Percentiles rank a stretch among this genome's conserved stretches.
Conservation (phyloP, 148 eudicot species). For the Cornus controversa region DNA sequence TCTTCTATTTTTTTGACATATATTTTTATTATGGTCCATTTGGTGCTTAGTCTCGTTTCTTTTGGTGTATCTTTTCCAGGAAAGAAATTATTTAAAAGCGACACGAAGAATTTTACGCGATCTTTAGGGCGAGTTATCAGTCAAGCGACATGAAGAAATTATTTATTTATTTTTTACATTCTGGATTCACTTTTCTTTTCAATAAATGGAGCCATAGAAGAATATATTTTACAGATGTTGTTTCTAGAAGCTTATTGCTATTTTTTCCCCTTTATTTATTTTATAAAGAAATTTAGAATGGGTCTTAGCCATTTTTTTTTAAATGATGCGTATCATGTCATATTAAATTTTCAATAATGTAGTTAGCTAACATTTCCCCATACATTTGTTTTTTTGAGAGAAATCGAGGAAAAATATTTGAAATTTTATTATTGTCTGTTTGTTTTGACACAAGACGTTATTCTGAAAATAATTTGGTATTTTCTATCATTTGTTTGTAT, state of each 20-base stretch:
- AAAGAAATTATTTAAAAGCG: not conserved
- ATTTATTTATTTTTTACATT: too few species aligned
- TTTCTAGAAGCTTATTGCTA: too few species aligned
- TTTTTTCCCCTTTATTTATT: not conserved
- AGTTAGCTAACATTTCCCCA: not conserved
- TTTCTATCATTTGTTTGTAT: not conserved
- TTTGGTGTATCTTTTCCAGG: not conserved
- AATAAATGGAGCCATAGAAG: not conserved
- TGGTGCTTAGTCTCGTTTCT: not conserved
- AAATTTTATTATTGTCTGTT: not conserved
- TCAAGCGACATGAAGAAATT: too few species aligned
- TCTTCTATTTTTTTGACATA: not conserved
- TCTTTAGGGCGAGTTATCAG: too few species aligned
- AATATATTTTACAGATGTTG: too few species aligned
- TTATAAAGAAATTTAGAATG: too few species aligned
- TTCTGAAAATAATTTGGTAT: not conserved
- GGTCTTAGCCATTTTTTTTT: not conserved
- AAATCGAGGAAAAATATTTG: not conserved
- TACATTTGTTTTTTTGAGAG: not conserved
- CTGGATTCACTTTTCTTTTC: too few species aligned
- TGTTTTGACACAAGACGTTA: not conserved
- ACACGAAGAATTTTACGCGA: too few species aligned
- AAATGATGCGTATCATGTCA: not conserved
- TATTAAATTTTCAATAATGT: not conserved
- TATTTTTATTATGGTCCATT: not conserved